A percentile compares a stretch with the other conserved stretches of the same genome.
These are phyloP conservation scores for Diplodia seriata DNA, from an alignment of 2,329 filamentous ascomycete genomes.

Conservation along the genomic window DNA sequence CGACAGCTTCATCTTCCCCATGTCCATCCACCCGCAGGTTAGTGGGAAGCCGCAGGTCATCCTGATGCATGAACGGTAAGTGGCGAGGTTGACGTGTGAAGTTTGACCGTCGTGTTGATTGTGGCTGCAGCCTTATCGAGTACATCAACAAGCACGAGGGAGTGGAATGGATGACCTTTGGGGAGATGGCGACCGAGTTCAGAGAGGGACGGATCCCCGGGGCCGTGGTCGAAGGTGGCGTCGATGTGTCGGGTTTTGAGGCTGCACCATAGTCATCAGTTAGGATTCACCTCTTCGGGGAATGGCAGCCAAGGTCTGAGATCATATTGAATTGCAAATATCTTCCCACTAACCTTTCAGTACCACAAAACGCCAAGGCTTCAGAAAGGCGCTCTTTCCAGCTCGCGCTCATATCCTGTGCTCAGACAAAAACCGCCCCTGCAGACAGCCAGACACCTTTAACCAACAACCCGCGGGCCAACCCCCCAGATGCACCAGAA, in stretches of 20 bases:
- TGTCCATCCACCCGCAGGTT: conserved; percentile 57
- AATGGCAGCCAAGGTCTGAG: not conserved
- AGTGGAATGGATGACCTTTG: conserved; percentile 52
- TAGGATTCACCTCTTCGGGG: too few relatives aligned
- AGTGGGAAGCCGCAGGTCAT: conserved; percentile 57
- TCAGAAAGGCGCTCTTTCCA: not conserved
- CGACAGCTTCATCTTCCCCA: conserved; percentile 56
- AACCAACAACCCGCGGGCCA: not conserved
- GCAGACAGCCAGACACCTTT: not conserved
- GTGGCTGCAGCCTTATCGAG: conserved; percentile 47
- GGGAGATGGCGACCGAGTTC: conserved; percentile 48
- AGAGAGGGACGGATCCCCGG: conserved; percentile 45
- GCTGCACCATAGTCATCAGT: not conserved
- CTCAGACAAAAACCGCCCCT: not conserved
- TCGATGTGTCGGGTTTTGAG: conserved; percentile 9
- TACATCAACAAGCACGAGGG: conserved; percentile 55
- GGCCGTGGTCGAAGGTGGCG: conserved; percentile 46
- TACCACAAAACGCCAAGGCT: not conserved
- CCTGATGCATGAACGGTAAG: conserved; percentile 53
- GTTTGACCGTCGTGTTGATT: not conserved
- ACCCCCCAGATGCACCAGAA: not conserved
- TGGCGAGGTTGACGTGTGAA: not conserved
- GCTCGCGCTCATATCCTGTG: not conserved
- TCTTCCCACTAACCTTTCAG: not conserved
- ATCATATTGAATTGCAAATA: not conserved